A percentile compares a stretch with the other conserved stretches of the same genome.
Evolutionary conservation across 2,329 filamentous ascomycete species (phyloP).

Genomic region (Sclerotinia trifoliorum): DNA sequence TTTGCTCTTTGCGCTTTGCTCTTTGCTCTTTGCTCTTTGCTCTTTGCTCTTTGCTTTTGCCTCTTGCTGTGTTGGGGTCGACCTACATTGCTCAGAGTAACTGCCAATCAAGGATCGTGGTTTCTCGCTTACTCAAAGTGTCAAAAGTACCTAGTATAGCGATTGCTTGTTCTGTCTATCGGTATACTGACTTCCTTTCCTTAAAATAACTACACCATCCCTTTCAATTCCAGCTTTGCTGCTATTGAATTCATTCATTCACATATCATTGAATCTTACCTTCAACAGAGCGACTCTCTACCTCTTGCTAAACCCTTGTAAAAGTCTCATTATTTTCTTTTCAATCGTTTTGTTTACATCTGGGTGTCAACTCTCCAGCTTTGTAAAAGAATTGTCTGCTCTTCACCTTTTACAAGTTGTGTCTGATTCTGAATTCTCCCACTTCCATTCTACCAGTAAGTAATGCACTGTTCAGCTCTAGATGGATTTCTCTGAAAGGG

Average conservation of each 20-base stretch:
- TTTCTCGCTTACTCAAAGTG: not conserved
- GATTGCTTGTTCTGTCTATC: not conserved
- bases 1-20: too few species aligned
- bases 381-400: not conserved
- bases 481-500: not conserved
- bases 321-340: not conserved
- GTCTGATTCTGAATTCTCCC: not conserved
- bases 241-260: not conserved
- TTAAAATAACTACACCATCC: not conserved
- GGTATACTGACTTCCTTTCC: too few species aligned
- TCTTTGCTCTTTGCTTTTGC: not conserved
- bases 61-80: not conserved
- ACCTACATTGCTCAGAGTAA: not conserved
- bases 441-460: not conserved
- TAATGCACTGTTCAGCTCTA: not conserved
- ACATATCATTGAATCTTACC: not conserved
- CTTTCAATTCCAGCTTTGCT: not conserved
- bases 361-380: not conserved
- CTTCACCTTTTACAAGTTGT: not conserved
- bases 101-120: not conserved
- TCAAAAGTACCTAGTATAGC: not conserved
- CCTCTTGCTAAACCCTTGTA: not conserved
- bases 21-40: not conserved
- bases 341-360: not conserved
- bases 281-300: conserved; percentile 3